Conservation (phyloP, 2,329 filamentous ascomycete genomes). For the Penicillium sp. region DNA sequence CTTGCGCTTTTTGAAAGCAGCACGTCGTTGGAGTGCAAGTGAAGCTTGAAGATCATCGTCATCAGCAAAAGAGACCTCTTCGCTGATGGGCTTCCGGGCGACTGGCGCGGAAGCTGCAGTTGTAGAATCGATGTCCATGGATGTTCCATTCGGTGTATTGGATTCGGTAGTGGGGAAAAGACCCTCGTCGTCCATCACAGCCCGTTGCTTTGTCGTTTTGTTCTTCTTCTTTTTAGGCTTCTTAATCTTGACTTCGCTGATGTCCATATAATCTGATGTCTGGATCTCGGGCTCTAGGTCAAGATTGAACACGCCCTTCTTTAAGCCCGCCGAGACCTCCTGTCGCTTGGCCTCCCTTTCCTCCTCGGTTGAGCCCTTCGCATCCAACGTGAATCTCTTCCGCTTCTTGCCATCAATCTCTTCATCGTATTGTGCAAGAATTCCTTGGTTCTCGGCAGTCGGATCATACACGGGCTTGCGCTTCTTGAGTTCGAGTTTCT, state of each 20-base stretch:
- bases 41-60: constrained; percentile 91
- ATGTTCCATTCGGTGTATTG: constrained; percentile 46
- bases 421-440: constrained; percentile 92
- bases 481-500: constrained; percentile 85
- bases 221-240: constrained; percentile 88
- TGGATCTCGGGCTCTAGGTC: constrained; percentile 70
- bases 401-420: constrained; percentile 89
- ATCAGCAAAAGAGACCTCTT: constrained; percentile 75
- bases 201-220: constrained; percentile 73
- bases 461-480: constrained; percentile 88
- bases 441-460: constrained; percentile 67
- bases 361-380: constrained; percentile 70
- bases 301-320: constrained; percentile 72
- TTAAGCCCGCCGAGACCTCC: constrained; percentile 62
- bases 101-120: constrained; percentile 42
- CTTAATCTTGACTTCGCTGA: constrained; percentile 86
- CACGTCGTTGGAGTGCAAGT: constrained; percentile 78
- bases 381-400: constrained; percentile 85
- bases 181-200: constrained; percentile 62
- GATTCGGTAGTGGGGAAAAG: constrained; percentile 48
- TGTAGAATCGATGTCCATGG: constrained; percentile 78
- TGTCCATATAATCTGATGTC: constrained; percentile 84
- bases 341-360: constrained; percentile 60
- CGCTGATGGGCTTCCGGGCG: constrained; percentile 65
- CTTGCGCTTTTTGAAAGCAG: constrained; percentile 89